Evolutionary conservation across 2,329 filamentous ascomycete genomes (phyloP), one percentile per base, ranked within the genome.

Genomic region (Juglanconis juglandina): DNA sequence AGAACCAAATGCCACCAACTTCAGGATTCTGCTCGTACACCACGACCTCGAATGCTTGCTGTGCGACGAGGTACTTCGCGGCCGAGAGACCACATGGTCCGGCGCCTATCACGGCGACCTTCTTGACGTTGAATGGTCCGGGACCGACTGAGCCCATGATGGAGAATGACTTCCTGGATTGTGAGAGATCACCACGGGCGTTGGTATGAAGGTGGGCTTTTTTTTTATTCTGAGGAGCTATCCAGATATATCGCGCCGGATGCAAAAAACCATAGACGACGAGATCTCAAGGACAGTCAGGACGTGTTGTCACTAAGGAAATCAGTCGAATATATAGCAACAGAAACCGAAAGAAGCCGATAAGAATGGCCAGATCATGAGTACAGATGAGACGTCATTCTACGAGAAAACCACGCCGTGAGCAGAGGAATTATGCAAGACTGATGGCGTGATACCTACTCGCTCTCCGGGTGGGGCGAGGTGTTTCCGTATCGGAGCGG

Each of bases 1-100:
- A 92, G 68, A 92, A 89, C 94, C 94, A 98, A 9, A 95, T 85
- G 2, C 95, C 94, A 60, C 92, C 94, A 6, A 89, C 83, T 52
- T 85, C 81, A 49, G 81, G 77, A 65, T 92, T 87, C 73, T 96
- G 91, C 74, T 98, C 95, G 68, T 90, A 96, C 44, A 97, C 74
- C 62, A 87, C 84, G 62, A 98, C 87, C 11, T 86, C 76, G 68
- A 95, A 95, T 1, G 72, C 65, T 42, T 78, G 69, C 80, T 88
- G 92, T 0, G 89, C 91, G 10, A 84, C 72, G 17, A 97, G 80
- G 69, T 93, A 93, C 80, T 92, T 95, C 56, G 91, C 91, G 32
- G 89, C 86, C 33, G 88, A 85, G 4, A 96, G 79, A 4, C 94
- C 93, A 64, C 84, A 85, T 0, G 93, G 90, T 0, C 93, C 93